These are phyloP conservation scores for Nowakowskiella sp. DNA, from an alignment of 192 early-diverging fungal genomes.

Conservation along the genomic window DNA sequence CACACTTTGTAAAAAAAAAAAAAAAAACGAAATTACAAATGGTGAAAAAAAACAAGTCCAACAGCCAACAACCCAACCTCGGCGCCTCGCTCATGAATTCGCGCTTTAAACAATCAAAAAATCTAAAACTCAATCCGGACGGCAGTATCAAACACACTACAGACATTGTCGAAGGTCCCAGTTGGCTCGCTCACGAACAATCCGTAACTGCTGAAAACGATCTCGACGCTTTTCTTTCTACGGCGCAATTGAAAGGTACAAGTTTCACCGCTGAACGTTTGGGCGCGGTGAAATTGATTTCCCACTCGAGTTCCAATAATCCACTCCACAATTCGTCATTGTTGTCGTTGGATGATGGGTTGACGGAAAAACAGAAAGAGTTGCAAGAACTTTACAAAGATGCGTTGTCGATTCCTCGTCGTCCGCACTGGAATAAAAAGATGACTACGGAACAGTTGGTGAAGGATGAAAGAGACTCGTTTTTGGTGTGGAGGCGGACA, in stretches of 20 bases:
- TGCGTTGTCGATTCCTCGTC: constrained; percentile 74
- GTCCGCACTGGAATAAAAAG: constrained; percentile 77
- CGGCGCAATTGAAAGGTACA: constrained; percentile 90
- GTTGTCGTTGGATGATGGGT: constrained; percentile 51
- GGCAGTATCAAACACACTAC: constrained; percentile 67
- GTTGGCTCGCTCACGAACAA: constrained; percentile 58
- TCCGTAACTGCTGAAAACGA: constrained; percentile 96
- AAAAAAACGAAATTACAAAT: no score
- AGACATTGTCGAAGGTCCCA: constrained; percentile 77
- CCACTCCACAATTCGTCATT: constrained; percentile 7
- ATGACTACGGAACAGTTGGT: constrained; percentile 80
- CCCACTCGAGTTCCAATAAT: constrained; percentile 58
- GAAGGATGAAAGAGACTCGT: constrained; percentile 70
- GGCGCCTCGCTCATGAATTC: constrained; percentile 39
- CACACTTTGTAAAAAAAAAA: no score
- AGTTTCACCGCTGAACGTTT: constrained; percentile 32
- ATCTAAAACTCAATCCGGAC: constrained; percentile 38
- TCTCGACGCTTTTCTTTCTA: constrained; percentile 90
- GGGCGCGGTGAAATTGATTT: constrained; percentile 45
- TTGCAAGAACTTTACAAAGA: constrained; percentile 72
- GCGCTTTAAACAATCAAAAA: constrained; percentile 22
- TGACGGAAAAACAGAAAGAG: constrained; percentile 61
- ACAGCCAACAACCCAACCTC: constrained; percentile 11
- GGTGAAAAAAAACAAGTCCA: no score
- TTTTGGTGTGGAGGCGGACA: constrained; percentile 85